Evolutionary conservation across 805 yeast genomes (phyloP).

Genomic region (Kodamaea fukazawae): DNA sequence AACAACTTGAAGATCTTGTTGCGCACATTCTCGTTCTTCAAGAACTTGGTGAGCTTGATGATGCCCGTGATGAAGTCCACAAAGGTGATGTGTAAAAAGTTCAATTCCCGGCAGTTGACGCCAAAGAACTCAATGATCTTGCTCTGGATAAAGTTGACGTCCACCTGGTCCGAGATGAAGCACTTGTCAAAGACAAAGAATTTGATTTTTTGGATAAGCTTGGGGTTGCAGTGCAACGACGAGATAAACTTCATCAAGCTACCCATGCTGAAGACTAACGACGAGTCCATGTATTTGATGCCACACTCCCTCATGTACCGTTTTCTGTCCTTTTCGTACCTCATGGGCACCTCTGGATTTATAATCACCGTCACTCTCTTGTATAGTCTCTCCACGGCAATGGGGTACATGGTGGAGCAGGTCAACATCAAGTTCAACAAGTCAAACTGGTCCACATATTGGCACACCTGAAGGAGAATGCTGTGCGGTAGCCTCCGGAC

Average conservation of each 20-base stretch:
- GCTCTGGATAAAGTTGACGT: conserved; percentile 19
- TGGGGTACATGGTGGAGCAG: conserved; percentile 18
- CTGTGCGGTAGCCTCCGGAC: conserved; percentile 13
- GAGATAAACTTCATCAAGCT: conserved; percentile 19
- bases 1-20: conserved; percentile 30
- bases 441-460: conserved; percentile 32
- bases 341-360: conserved; percentile 25
- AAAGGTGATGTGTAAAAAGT: conserved; percentile 33
- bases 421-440: conserved; percentile 24
- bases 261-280: conserved; percentile 21
- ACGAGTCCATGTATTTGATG: conserved; percentile 27
- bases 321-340: conserved; percentile 3
- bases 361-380: conserved; percentile 29
- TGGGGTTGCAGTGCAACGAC: conserved; percentile 17
- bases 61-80: conserved; percentile 26
- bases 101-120: conserved; percentile 20
- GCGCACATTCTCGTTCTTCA: conserved; percentile 22
- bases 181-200: conserved; percentile 37
- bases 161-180: conserved; percentile 12
- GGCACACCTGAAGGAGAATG: conserved; percentile 16
- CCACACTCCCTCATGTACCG: conserved; percentile 28
- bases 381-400: conserved; percentile 26
- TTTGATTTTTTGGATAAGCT: conserved; percentile 21
- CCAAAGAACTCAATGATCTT: conserved; percentile 27
- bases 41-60: conserved; percentile 22